Conservation (phyloP, 2,329 filamentous ascomycete genomes). For the Metarhizium anisopliae region DNA sequence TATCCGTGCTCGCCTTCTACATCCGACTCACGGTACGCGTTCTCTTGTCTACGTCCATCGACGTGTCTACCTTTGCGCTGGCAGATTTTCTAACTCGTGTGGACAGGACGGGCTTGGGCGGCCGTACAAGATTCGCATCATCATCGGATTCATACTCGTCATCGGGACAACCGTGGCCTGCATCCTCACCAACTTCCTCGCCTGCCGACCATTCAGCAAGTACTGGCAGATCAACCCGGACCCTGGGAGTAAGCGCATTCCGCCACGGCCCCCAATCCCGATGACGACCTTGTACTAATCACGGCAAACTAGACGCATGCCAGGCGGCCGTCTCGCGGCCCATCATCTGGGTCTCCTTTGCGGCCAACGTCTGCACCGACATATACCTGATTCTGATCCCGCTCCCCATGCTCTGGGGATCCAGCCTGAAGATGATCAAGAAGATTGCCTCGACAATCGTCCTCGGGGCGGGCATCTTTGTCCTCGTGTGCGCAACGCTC, state of each 20-base stretch:
- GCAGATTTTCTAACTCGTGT: neutral
- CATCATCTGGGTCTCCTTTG: conserved; percentile 40
- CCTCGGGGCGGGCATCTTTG: conserved; percentile 30
- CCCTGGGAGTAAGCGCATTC: conserved; percentile 37
- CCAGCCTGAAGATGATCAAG: conserved; percentile 22
- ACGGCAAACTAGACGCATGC: conserved; percentile 28
- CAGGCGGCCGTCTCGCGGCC: conserved; percentile 39
- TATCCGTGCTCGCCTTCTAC: conserved; percentile 44
- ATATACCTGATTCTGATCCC: conserved; percentile 49
- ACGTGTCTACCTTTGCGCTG: neutral
- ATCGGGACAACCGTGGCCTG: conserved; percentile 37
- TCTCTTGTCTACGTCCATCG: neutral
- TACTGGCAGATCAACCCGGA: conserved; percentile 53
- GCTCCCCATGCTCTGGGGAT: conserved; percentile 36
- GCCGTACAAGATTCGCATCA: conserved; percentile 19
- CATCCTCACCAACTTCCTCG: conserved; percentile 38
- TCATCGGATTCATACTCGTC: conserved; percentile 39
- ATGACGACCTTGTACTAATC: neutral
- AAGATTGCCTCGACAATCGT: conserved; percentile 28
- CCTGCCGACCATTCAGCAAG: conserved; percentile 39
- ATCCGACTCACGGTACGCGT: conserved; percentile 32
- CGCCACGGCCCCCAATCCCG: too few relatives aligned
- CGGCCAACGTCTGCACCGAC: conserved; percentile 44
- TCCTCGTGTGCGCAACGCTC: conserved; percentile 27
- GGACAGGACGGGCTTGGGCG: neutral